Base-by-base conservation (phyloP, 257 asterid genomes). In the Capsicum chinense region DNA sequence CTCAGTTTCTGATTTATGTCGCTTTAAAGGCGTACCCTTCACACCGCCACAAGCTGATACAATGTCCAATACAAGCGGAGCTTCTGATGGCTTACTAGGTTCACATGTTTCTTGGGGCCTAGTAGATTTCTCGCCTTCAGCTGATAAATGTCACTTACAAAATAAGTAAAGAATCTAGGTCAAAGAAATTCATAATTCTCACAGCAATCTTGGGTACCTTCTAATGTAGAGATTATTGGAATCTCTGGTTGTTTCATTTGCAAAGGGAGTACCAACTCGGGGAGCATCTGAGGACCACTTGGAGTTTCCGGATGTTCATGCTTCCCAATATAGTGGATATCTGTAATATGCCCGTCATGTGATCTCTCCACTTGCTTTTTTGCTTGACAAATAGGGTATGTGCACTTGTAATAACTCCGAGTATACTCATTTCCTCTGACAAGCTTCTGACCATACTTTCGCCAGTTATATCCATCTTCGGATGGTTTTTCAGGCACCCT, bases 371-470 rank as follows among this genome's bases (percentile, higher is more conserved):
- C 97, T 89, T 94, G 98, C 86, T 88, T 95, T 89, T 95, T 95
- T 8, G 94, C 94, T 83, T 84, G 89, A 89, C 99, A 95, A 87
- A 85, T 92, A 82, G 90, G 87, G 85, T 84, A 84, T 84, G 99
- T 95, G 79, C 99, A 95, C 84, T 87, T 95, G 89, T 92, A 95
- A 87, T 95, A 95, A 92, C 99, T 94, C 85, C 98, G 97, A 70
- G 89, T 84, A 84, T 89, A 94, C 85, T 88, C 91, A 83, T 94
- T 94, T 88, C 99, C 98, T 94, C 92, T 94, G 48, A 94, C 97
- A 79, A 94, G 86, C 91, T 95, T 95, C 91, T 95, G 99, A 71
- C 99, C 99, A 86, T 95, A 95, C 88, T 95, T 95, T 83, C 99
- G 89, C 99, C 99, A 95, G 91, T 93, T 95, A 89, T 94, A 94